Conservation (phyloP, 139 green algal genomes). For the Pseudopediastrum boryanum region DNA sequence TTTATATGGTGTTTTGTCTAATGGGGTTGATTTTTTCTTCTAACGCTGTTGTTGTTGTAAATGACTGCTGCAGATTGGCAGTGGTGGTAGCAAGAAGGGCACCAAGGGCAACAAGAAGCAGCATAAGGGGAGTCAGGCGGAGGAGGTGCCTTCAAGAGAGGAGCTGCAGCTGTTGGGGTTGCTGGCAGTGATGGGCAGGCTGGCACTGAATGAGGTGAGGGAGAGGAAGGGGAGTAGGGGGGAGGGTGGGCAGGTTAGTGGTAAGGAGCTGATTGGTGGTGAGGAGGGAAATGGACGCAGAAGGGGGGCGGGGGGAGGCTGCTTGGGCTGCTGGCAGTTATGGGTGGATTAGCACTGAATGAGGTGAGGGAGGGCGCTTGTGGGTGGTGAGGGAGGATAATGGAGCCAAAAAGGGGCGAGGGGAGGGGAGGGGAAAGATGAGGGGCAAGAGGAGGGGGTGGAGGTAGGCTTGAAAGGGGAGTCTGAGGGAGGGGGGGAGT, state of each 20-base stretch:
- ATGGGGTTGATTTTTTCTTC: too few relatives aligned
- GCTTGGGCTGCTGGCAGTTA: background rate
- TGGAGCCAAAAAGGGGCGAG: background rate
- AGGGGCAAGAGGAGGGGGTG: too few relatives aligned
- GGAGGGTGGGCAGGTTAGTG: background rate
- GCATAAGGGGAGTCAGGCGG: background rate
- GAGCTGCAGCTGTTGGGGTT: conserved; percentile 27
- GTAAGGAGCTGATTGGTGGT: background rate
- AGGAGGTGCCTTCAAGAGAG: background rate
- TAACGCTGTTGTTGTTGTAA: background rate
- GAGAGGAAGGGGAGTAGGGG: too few relatives aligned
- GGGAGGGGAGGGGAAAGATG: too few relatives aligned
- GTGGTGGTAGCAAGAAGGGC: background rate
- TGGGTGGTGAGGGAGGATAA: background rate
- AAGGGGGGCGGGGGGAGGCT: background rate
- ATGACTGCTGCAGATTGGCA: background rate
- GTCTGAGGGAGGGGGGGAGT: too few relatives aligned
- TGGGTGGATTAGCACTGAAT: too few relatives aligned
- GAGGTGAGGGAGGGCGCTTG: background rate
- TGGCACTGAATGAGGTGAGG: too few relatives aligned
- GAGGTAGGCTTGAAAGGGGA: too few relatives aligned
- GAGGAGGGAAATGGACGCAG: background rate
- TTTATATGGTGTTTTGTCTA: too few relatives aligned
- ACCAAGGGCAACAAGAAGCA: background rate
- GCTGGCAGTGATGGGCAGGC: conserved; percentile 26